Evolutionary conservation across 208 protist species (phyloP), one percentile per base, ranked within the genome.

Genomic region (Crithidia brevicula): DNA sequence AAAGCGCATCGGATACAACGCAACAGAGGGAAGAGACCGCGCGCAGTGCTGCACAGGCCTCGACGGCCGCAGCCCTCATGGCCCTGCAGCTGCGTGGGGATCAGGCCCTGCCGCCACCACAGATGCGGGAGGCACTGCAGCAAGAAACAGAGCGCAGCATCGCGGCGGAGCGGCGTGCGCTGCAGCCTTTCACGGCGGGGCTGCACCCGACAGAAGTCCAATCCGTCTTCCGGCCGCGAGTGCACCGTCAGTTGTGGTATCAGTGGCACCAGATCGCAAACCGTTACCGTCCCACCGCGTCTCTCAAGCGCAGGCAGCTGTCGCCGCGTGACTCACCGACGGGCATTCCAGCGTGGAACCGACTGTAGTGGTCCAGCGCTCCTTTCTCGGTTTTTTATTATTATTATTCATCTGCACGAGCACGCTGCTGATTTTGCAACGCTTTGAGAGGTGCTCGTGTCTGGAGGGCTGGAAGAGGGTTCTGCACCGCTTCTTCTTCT

Each of bases 261-360:
- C 82, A 92, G 80, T 97, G 92, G 89, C 92, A 97, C 54, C 71
- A 79, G 34, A 93, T 97, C 54, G 92, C 92, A 1, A 97, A 97
- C 72, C 81, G 84, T 22, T 97, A 97, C 66, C 82, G 92, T 11
- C 92, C 92, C 22, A 88, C 86, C 38, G 77, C 85, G 11, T 49
- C 87, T 31, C 75, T 97, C 20, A 95, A 95, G 74, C 73, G 82
- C 15, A 58, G 89, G 30, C 92, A 97, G 77, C 78, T 94, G 33
- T 89, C 92, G 10, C 92, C 92, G n/a, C 74, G 78, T 30, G 88
- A 95, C 68, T 95, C 89, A 13, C 92, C 92, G 28, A 95, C 92
- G 18, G 92, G 92, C 38, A 93, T 97, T 58, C 89, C 89, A n/a
- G 92, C 82, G 7, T 97, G 86, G 82, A 85, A 86, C 34, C 88